Conservation (phyloP, 208 protist species). For the Acanthamoeba royreba region DNA sequence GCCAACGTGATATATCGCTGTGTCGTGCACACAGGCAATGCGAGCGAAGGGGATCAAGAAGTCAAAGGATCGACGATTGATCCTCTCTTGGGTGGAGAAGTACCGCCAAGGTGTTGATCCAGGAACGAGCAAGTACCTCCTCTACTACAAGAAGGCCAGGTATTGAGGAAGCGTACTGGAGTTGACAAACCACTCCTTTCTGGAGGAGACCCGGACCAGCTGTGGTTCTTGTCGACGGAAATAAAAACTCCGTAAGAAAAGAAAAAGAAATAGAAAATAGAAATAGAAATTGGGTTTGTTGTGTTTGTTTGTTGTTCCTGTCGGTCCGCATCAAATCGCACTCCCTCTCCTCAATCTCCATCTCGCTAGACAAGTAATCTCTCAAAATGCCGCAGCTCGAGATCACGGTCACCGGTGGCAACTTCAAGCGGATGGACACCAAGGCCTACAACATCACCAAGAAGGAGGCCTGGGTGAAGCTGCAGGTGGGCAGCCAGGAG, state of each 20-base stretch:
- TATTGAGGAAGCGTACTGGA: too few relatives aligned
- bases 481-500: neutral
- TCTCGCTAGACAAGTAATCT: too few relatives aligned
- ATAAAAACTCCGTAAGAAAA: too few relatives aligned
- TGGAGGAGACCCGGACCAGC: too few relatives aligned
- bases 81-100: slow-evolving; percentile 23
- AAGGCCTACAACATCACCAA: slow-evolving; percentile 23
- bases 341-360: neutral
- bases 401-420: neutral
- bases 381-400: slow-evolving; percentile 17
- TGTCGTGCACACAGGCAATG: neutral
- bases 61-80: neutral
- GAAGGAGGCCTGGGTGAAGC: neutral
- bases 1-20: neutral
- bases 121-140: slow-evolving; percentile 14
- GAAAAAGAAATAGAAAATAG: too few relatives aligned
- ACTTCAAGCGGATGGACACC: slow-evolving; percentile 32
- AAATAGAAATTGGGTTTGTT: too few relatives aligned
- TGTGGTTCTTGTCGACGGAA: too few relatives aligned
- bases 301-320: neutral
- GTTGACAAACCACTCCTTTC: too few relatives aligned
- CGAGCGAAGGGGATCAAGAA: neutral
- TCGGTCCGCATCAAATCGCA: neutral
- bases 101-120: slow-evolving; percentile 21
- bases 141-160: neutral